phyloP scores from a whole-genome alignment of 495 filamentous ascomycete genomes.

The Cryomyces antarcticus region DNA sequence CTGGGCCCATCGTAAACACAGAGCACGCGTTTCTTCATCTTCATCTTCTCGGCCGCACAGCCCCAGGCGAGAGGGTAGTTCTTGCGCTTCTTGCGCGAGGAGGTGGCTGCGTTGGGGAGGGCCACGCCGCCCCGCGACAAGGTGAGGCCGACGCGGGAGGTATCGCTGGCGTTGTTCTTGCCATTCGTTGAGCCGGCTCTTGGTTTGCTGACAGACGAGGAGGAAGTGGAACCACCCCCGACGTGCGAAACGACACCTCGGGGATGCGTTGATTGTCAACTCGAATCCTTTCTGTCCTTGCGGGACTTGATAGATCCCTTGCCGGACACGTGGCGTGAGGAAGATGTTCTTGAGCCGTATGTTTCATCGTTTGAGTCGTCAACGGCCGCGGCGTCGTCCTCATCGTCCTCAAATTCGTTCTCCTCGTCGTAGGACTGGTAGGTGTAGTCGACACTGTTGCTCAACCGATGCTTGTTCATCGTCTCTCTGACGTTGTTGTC shows the following conservation, averaged over 20 bases:
- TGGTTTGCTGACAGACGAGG: conserved; percentile 5
- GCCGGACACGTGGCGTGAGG: conserved; percentile 20
- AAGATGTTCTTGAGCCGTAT: conserved; percentile 25
- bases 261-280: conserved; percentile 40
- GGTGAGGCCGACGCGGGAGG: conserved; percentile 22
- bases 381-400: conserved; percentile 41
- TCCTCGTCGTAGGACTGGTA: conserved; percentile 28
- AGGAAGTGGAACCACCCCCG: conserved; percentile 21
- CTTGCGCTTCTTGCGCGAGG: conserved; percentile 67
- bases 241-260: conserved; percentile 30
- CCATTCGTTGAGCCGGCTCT: not conserved
- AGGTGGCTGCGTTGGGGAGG: conserved; percentile 26
- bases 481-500: conserved; percentile 70
- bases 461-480: conserved; percentile 58
- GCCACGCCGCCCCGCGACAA: conserved; percentile 25
- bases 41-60: conserved; percentile 74
- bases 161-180: conserved; percentile 2
- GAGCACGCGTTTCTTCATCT: conserved; percentile 89
- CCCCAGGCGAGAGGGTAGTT: conserved; percentile 89
- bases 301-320: conserved; percentile 25
- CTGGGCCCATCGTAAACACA: conserved; percentile 81
- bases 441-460: conserved; percentile 31
- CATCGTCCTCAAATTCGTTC: conserved; percentile 35
- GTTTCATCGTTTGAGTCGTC: conserved; percentile 38
- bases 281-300: conserved; percentile 17